Percentiles rank a stretch among this genome's conserved stretches.
phyloP scores from a whole-genome alignment of 1,139 yeast species.

The Blastobotrys illinoisensis region DNA sequence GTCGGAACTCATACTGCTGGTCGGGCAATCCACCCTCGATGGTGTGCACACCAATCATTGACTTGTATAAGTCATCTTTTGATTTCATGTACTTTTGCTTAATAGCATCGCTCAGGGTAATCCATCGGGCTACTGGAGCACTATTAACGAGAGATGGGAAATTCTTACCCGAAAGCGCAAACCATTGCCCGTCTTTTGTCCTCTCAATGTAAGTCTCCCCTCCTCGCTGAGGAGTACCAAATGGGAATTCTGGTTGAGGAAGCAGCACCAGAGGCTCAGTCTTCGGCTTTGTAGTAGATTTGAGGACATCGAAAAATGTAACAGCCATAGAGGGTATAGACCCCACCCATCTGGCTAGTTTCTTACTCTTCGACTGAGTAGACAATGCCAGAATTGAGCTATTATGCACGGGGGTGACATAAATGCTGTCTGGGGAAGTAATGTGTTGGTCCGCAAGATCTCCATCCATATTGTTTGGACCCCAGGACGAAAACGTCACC shows the following conservation, averaged over 20 bases:
- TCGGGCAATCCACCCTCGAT: slow-evolving; percentile 7
- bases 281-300: slow-evolving; percentile 14
- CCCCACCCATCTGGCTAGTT: slow-evolving; percentile 70
- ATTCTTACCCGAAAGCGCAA: slow-evolving; percentile 70
- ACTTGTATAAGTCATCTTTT: slow-evolving; percentile 17
- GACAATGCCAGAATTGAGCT: slow-evolving; percentile 49
- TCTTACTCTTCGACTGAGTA: slow-evolving; percentile 53
- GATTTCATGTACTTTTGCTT: slow-evolving; percentile 1
- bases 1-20: slow-evolving; percentile 3
- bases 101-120: slow-evolving; percentile 10
- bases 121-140: slow-evolving; percentile 52
- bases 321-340: slow-evolving; percentile 59
- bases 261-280: slow-evolving; percentile 31
- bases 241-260: slow-evolving; percentile 34
- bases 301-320: slow-evolving; percentile 65
- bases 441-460: slow-evolving; percentile 48
- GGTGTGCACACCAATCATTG: slow-evolving; percentile 36
- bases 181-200: slow-evolving; percentile 71
- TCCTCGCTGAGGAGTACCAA: slow-evolving; percentile 2
- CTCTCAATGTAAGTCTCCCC: slow-evolving; percentile 57
- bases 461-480: slow-evolving; percentile 79
- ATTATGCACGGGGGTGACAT: slow-evolving; percentile 81
- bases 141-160: slow-evolving; percentile 78
- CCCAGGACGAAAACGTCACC: slow-evolving; percentile 86
- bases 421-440: slow-evolving; percentile 53